Evolutionary conservation across 176 grass and related monocot species (phyloP).

Genomic region (Tillandsia fasciculata): DNA sequence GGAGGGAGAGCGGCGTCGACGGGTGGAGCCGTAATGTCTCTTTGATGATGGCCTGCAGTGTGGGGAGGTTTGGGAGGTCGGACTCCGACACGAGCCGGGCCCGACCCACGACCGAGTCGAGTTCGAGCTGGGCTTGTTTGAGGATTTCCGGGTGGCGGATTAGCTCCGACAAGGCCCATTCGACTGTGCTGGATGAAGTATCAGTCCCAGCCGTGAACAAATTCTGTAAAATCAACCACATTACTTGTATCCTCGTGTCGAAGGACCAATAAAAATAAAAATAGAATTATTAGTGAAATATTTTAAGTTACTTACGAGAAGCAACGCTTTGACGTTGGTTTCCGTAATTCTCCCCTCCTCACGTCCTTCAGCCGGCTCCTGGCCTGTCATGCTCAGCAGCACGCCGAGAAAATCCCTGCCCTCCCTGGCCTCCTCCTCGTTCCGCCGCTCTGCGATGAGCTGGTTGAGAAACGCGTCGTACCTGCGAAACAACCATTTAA

Average conservation of each 20-base stretch:
- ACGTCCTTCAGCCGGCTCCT: background rate
- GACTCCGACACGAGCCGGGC: slow-evolving; percentile 21
- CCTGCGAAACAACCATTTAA: too few relatives aligned
- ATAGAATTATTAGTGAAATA: too few relatives aligned
- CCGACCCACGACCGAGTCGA: slow-evolving; percentile 20
- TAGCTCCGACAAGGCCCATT: slow-evolving; percentile 31
- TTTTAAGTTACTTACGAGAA: slow-evolving; percentile 15
- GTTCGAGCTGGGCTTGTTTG: slow-evolving; percentile 10
- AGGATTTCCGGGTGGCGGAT: slow-evolving; percentile 24
- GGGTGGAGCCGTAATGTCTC: slow-evolving; percentile 33
- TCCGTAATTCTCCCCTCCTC: slow-evolving; percentile 23
- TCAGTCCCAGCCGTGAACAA: slow-evolving; percentile 30
- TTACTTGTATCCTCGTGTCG: too few relatives aligned
- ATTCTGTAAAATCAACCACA: slow-evolving; percentile 13
- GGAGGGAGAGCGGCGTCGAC: slow-evolving; percentile 22
- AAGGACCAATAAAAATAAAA: too few relatives aligned
- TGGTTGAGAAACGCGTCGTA: slow-evolving; percentile 51
- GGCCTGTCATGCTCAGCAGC: background rate
- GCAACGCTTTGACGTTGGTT: slow-evolving; percentile 25
- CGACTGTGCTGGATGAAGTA: slow-evolving; percentile 18
- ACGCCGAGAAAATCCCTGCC: slow-evolving; percentile 21
- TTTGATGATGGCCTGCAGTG: slow-evolving; percentile 27
- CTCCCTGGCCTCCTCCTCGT: background rate
- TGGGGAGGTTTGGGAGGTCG: slow-evolving; percentile 20
- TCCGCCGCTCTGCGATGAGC: slow-evolving; percentile 26